These are phyloP conservation scores for Eucalyptus lansdowneana DNA, from an alignment of 345 rosid genomes.

Conservation along the genomic window DNA sequence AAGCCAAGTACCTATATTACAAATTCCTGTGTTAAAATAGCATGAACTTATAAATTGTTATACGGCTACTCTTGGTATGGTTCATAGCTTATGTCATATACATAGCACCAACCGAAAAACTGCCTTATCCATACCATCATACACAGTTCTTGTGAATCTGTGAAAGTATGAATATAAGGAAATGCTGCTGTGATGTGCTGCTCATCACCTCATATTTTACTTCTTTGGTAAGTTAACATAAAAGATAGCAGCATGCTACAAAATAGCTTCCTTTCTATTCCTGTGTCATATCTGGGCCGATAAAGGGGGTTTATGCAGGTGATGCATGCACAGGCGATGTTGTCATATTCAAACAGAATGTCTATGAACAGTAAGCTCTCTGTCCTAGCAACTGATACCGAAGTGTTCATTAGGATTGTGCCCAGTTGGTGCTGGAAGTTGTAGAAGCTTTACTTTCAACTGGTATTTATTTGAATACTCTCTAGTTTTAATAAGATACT, in stretches of 20 bases:
- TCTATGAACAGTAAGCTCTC: conserved; percentile 33
- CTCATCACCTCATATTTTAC: not conserved
- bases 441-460: not conserved
- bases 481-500: not conserved
- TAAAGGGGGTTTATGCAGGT: conserved; percentile 1
- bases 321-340: conserved; percentile 1
- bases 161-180: not conserved
- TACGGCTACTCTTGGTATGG: not conserved
- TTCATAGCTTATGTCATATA: not conserved
- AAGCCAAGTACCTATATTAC: not conserved
- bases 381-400: not conserved
- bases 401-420: not conserved
- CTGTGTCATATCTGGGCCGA: not conserved
- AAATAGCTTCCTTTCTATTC: not conserved
- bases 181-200: not conserved
- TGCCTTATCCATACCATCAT: not conserved
- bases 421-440: not conserved
- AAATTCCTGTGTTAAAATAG: not conserved
- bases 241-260: not conserved
- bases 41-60: not conserved
- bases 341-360: conserved; percentile 54
- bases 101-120: not conserved
- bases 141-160: not conserved
- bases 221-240: not conserved
- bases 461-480: not conserved